Percentiles rank a stretch among this genome's conserved stretches.
phyloP scores from a whole-genome alignment of 2,329 filamentous ascomycete species.

The Aspergillus uvarum region DNA sequence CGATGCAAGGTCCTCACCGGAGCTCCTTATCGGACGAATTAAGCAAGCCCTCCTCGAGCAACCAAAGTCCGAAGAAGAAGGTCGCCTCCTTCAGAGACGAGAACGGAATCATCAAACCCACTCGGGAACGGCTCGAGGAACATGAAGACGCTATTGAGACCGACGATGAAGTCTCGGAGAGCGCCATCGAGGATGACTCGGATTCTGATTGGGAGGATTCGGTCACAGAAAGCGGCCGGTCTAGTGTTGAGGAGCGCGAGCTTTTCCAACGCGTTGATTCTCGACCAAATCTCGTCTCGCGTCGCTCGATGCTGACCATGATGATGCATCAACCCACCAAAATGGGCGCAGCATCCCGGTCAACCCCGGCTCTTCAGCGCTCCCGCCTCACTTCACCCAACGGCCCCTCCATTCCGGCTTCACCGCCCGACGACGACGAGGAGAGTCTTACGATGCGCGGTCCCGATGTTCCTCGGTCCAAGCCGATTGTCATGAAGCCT shows the following conservation, averaged over 20 bases:
- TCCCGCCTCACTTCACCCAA: slow-evolving; percentile 67
- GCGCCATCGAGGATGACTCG: slow-evolving; percentile 71
- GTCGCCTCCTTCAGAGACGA: slow-evolving; percentile 79
- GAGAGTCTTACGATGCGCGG: slow-evolving; percentile 63
- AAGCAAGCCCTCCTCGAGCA: slow-evolving; percentile 40
- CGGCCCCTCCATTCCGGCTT: slow-evolving; percentile 64
- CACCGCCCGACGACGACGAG: slow-evolving; percentile 57
- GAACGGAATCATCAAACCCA: slow-evolving; percentile 65
- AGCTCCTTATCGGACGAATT: slow-evolving; percentile 58
- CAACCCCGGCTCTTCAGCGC: slow-evolving; percentile 45
- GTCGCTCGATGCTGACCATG: slow-evolving; percentile 83
- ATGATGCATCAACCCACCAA: slow-evolving; percentile 80
- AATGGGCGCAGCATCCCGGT: slow-evolving; percentile 60
- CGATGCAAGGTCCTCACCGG: slow-evolving; percentile 49
- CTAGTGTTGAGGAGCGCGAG: slow-evolving; percentile 75
- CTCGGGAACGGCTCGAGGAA: slow-evolving; percentile 53
- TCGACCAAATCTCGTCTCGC: slow-evolving; percentile 76
- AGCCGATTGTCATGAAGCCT: slow-evolving; percentile 75
- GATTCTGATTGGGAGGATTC: slow-evolving; percentile 66
- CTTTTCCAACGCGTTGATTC: slow-evolving; percentile 92
- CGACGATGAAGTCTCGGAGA: slow-evolving; percentile 73
- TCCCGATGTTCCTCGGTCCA: slow-evolving; percentile 66
- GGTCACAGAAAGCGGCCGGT: slow-evolving; percentile 76
- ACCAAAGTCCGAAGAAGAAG: slow-evolving; percentile 60
- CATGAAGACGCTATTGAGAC: slow-evolving; percentile 61